Base-by-base conservation (phyloP, 805 yeast genomes). In the Babjeviella inositovora region DNA sequence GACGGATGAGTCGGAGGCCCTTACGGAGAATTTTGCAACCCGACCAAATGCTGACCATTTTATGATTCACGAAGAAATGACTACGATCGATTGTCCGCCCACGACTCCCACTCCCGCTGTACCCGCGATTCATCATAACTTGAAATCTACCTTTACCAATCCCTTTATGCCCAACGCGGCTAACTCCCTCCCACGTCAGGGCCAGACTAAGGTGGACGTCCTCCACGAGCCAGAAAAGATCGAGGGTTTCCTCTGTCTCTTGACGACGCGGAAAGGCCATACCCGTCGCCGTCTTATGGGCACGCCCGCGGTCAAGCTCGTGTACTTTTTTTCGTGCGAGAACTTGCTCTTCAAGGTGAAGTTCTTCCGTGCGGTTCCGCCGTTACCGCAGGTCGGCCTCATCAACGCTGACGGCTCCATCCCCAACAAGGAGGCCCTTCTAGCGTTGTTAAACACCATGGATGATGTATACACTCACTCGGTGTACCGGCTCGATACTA, bases 181-280 rank as follows among this genome's bases (percentile, higher is more conserved):
- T n/a, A n/a, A n/a, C n/a, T n/a, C n/a, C n/a, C n/a, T n/a, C n/a
- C n/a, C n/a, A n/a, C n/a, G n/a, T n/a, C n/a, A n/a, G n/a, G n/a
- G n/a, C n/a, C n/a, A n/a, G n/a, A n/a, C n/a, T n/a, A n/a, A n/a
- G n/a, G n/a, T n/a, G n/a, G n/a, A 10, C 2, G 7, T 16, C 3
- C 11, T 29, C 7, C 17, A 13, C 24, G 93, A 76, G 38, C 95
- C 95, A 0, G 24, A 48, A 0, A 72, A 93, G 0, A 43, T 82
- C 7, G 97, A 87, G 47, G 97, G 97, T 0, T 84, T 77, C 39
- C 42, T 85, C 11, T 49, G 65, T 3, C 57, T 72, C 23, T 39
- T 74, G 15, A 58, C 72, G 0, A 57, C 66, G 20, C 53, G 62
- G 27, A 38, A 43, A 5, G 81, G 81, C 0, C 39, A 33, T 13